phyloP scores from a whole-genome alignment of 495 filamentous ascomycete genomes.

The Talaromyces nanjingensis region DNA sequence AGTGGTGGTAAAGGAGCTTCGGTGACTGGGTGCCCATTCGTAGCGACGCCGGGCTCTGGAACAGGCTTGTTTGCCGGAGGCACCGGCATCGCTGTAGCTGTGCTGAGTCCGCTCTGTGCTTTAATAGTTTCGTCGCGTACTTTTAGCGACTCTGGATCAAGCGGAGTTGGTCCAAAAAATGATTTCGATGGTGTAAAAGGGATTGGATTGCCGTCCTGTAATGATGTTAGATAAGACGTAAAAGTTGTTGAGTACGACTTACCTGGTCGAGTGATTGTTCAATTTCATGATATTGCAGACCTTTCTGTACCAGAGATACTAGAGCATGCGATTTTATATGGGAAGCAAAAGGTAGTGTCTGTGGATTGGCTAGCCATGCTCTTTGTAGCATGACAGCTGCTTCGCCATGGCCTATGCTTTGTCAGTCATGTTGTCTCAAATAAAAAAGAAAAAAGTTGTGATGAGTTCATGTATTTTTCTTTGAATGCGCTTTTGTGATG shows the following conservation, averaged over 20 bases:
- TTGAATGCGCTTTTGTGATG: background rate
- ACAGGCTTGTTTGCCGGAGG: conserved; percentile 32
- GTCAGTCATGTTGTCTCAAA: conserved; percentile 18
- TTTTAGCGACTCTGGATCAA: conserved; percentile 26
- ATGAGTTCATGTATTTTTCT: conserved; percentile 8
- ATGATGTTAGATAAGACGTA: conserved; percentile 5
- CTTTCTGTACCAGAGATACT: conserved; percentile 69
- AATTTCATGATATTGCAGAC: conserved; percentile 65
- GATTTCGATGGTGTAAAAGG: conserved; percentile 30
- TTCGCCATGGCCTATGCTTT: conserved; percentile 47
- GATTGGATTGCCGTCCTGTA: conserved; percentile 37
- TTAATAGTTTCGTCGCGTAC: conserved; percentile 16
- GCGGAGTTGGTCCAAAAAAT: conserved; percentile 46
- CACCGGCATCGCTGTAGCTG: conserved; percentile 14
- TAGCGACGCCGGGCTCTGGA: conserved; percentile 32
- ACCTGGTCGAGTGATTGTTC: conserved; percentile 56
- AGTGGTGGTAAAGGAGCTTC: conserved; percentile 19
- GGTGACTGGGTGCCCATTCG: conserved; percentile 31
- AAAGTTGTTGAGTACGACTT: conserved; percentile 21
- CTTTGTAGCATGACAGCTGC: conserved; percentile 75
- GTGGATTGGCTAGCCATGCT: conserved; percentile 70
- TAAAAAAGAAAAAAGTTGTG: conserved; percentile 10
- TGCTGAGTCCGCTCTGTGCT: background rate
- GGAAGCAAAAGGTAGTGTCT: conserved; percentile 67
- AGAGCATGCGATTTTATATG: conserved; percentile 70